phyloP scores from a whole-genome alignment of 495 filamentous ascomycete species.

The Penicillium silybi region DNA sequence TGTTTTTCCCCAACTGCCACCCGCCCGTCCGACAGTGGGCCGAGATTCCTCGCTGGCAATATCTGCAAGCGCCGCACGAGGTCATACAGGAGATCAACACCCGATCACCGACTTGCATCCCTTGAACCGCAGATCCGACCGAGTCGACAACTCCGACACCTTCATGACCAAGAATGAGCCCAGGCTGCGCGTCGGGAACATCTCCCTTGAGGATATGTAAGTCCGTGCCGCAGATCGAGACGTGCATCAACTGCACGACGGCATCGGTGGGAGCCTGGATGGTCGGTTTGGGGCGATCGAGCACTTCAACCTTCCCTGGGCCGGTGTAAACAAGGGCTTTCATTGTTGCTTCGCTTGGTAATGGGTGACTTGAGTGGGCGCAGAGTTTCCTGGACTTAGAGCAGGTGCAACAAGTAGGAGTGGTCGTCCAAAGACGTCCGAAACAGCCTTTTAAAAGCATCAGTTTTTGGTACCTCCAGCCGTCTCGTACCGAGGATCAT shows the following conservation, averaged over 20 bases:
- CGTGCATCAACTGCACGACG: conserved; percentile 72
- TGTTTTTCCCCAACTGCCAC: conserved; percentile 38
- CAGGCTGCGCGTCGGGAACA: conserved; percentile 64
- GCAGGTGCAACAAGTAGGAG: no score
- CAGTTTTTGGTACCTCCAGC: neutral
- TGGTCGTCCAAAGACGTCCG: no score
- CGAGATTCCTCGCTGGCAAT: conserved; percentile 33
- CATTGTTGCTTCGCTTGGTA: conserved; percentile 16
- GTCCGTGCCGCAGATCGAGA: conserved; percentile 78
- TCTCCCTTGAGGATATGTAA: conserved; percentile 70
- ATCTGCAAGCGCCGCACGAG: conserved; percentile 36
- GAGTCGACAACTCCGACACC: conserved; percentile 76
- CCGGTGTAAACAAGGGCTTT: conserved; percentile 38
- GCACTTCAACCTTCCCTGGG: conserved; percentile 22
- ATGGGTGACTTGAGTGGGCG: neutral
- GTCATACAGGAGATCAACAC: conserved; percentile 43
- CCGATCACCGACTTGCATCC: conserved; percentile 36
- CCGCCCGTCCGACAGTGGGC: conserved; percentile 40
- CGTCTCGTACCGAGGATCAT: neutral
- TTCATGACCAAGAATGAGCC: conserved; percentile 80
- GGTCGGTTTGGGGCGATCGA: conserved; percentile 59
- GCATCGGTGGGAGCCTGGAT: conserved; percentile 70
- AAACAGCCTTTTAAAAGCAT: neutral
- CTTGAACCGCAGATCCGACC: conserved; percentile 57
- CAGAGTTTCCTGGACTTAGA: neutral